Percentiles rank a stretch among this genome's conserved stretches.
Conservation (phyloP, 768 basidiomycete genomes). For the Amanita subjunquillea region DNA sequence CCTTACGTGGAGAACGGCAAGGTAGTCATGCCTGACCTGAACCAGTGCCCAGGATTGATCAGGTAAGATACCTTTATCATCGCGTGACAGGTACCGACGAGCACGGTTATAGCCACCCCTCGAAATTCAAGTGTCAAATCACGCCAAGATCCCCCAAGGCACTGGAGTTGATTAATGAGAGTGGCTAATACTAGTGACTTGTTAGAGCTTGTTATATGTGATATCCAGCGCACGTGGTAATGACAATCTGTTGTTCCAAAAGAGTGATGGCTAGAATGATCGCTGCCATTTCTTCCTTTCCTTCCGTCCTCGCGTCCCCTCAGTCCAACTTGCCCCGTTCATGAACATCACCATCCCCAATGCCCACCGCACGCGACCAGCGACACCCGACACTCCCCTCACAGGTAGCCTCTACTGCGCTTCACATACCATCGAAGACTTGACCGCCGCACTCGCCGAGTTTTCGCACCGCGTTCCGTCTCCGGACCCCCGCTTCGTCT, state of each 20-base stretch:
- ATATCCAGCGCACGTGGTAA: too few relatives aligned
- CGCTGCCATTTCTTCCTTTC: not conserved
- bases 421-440: slow-evolving; percentile 64
- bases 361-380: slow-evolving; percentile 15
- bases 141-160: slow-evolving; percentile 7
- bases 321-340: not conserved
- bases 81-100: too few relatives aligned
- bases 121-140: not conserved
- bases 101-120: slow-evolving; percentile 10
- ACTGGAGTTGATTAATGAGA: slow-evolving; percentile 8
- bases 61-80: too few relatives aligned
- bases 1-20: too few relatives aligned
- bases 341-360: not conserved
- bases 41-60: too few relatives aligned
- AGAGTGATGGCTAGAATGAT: not conserved
- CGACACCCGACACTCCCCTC: slow-evolving; percentile 26
- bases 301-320: not conserved
- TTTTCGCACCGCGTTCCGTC: slow-evolving; percentile 59
- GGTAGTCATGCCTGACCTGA: too few relatives aligned
- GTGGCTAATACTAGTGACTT: too few relatives aligned
- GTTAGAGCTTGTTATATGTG: too few relatives aligned
- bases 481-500: slow-evolving; percentile 51
- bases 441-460: slow-evolving; percentile 62
- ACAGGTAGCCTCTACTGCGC: slow-evolving; percentile 34
- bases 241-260: not conserved